These are phyloP conservation scores for Yamadazyma taylorii DNA, from an alignment of 1,139 yeast species.

Conservation along the genomic window DNA sequence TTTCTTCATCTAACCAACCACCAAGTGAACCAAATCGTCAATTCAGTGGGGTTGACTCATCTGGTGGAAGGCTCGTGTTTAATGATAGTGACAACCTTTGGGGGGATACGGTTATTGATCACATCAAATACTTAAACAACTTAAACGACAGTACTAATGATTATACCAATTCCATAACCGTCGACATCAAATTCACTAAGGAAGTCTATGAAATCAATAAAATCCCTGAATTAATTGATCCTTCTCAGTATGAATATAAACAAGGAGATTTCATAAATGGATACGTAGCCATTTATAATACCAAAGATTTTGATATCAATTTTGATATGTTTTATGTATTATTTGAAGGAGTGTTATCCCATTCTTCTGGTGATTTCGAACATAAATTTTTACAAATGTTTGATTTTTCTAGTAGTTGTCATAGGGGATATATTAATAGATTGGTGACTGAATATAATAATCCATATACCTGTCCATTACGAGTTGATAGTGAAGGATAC, in stretches of 20 bases:
- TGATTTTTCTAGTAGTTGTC: constrained; percentile 44
- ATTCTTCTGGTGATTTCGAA: constrained; percentile 13
- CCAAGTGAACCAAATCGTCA: too few species aligned
- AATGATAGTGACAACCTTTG: constrained; percentile 35
- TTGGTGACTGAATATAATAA: constrained; percentile 26
- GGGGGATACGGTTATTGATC: constrained; percentile 42
- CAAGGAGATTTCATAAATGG: constrained; percentile 46
- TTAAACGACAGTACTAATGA: constrained; percentile 30
- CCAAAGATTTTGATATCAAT: constrained; percentile 25
- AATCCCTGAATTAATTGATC: constrained; percentile 32
- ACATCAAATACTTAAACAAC: constrained; percentile 35
- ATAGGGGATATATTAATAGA: constrained; percentile 32
- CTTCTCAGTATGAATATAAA: constrained; percentile 35
- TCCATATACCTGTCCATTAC: constrained; percentile 17
- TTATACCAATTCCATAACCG: constrained; percentile 27
- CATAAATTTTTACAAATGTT: constrained; percentile 42
- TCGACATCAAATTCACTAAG: constrained; percentile 35
- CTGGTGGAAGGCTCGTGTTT: constrained; percentile 18
- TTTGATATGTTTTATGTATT: constrained; percentile 46
- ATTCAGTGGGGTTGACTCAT: too few species aligned
- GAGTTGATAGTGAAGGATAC: constrained; percentile 25
- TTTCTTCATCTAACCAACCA: too few species aligned
- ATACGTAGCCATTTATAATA: constrained; percentile 30
- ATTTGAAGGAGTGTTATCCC: constrained; percentile 36
- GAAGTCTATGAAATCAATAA: constrained; percentile 33